phyloP scores from a whole-genome alignment of 2,329 filamentous ascomycete species.

The Aspergillus cejpii region DNA sequence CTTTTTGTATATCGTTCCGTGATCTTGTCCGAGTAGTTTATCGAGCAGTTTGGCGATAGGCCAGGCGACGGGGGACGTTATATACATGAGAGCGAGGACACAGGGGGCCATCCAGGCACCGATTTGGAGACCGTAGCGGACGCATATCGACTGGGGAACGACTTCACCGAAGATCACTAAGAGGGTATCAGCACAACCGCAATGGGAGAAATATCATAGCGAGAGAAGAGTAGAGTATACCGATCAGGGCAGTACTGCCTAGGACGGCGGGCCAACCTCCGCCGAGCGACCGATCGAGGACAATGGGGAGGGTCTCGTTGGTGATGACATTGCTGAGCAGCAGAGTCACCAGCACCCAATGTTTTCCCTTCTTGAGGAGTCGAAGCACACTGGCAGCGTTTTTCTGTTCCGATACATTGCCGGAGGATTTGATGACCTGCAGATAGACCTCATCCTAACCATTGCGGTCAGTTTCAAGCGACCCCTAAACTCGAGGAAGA shows the following conservation, averaged over 20 bases:
- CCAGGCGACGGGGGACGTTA: constrained; percentile 84
- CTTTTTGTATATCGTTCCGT: constrained; percentile 97
- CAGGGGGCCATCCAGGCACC: constrained; percentile 88
- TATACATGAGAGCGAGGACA: constrained; percentile 83
- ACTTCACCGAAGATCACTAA: constrained; percentile 96
- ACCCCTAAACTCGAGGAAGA: not conserved
- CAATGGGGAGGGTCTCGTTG: constrained; percentile 92
- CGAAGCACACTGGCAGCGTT: constrained; percentile 76
- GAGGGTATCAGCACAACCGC: not conserved
- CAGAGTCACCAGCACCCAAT: constrained; percentile 95
- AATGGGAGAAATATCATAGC: not conserved
- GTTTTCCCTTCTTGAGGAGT: constrained; percentile 80
- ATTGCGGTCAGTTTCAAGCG: not conserved
- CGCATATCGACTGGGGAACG: constrained; percentile 90
- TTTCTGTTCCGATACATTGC: constrained; percentile 74
- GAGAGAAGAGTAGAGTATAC: constrained; percentile 44
- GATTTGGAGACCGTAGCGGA: constrained; percentile 90
- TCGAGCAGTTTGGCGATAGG: constrained; percentile 94
- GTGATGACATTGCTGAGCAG: constrained; percentile 95
- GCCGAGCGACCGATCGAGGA: constrained; percentile 86
- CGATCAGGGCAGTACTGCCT: constrained; percentile 87
- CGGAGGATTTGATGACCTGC: constrained; percentile 83
- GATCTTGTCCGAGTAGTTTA: constrained; percentile 84
- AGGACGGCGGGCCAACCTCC: constrained; percentile 92
- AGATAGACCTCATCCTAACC: constrained; percentile 87